Conservation (phyloP, 1,284 basidiomycete genomes). For the Rhodotorula mucilaginosa region DNA sequence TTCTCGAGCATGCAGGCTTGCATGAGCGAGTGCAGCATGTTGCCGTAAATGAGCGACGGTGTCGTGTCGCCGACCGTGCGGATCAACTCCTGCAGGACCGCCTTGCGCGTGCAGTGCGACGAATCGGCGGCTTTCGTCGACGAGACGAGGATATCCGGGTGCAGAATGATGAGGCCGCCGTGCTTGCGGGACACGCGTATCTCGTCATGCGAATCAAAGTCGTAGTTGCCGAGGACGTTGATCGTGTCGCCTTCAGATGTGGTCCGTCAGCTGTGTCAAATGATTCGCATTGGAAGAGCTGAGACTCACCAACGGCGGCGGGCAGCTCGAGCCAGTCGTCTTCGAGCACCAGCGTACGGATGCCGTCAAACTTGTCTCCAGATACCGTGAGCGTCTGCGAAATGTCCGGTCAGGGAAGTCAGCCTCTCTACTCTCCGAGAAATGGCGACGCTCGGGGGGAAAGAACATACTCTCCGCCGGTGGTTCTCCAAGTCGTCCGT, state of each 20-base stretch:
- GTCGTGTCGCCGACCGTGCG: slow-evolving; percentile 59
- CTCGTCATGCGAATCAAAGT: slow-evolving; percentile 35
- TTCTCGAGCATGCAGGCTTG: slow-evolving; percentile 66
- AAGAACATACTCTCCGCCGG: slow-evolving; percentile 8
- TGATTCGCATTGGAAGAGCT: background rate
- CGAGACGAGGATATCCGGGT: slow-evolving; percentile 85
- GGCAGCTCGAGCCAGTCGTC: slow-evolving; percentile 41
- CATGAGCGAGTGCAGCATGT: slow-evolving; percentile 82
- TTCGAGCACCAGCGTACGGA: slow-evolving; percentile 25
- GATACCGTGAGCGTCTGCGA: slow-evolving; percentile 31
- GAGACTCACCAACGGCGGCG: slow-evolving; percentile 24
- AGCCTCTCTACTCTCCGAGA: too few relatives aligned
- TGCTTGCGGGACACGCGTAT: slow-evolving; percentile 60
- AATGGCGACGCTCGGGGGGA: too few relatives aligned
- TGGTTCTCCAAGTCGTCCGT: slow-evolving; percentile 6
- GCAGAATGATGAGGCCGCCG: slow-evolving; percentile 63
- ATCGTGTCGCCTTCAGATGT: slow-evolving; percentile 63
- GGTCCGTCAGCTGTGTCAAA: background rate
- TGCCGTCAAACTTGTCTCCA: slow-evolving; percentile 11
- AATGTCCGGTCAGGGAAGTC: too few relatives aligned
- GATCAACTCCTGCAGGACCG: slow-evolving; percentile 67
- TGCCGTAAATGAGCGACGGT: slow-evolving; percentile 72
- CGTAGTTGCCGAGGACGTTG: slow-evolving; percentile 61
- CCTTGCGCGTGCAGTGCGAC: slow-evolving; percentile 74
- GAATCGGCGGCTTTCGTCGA: slow-evolving; percentile 81